These are phyloP conservation scores for Marasmius tenuissimus DNA, from an alignment of 1,284 basidiomycete species.

Conservation along the genomic window DNA sequence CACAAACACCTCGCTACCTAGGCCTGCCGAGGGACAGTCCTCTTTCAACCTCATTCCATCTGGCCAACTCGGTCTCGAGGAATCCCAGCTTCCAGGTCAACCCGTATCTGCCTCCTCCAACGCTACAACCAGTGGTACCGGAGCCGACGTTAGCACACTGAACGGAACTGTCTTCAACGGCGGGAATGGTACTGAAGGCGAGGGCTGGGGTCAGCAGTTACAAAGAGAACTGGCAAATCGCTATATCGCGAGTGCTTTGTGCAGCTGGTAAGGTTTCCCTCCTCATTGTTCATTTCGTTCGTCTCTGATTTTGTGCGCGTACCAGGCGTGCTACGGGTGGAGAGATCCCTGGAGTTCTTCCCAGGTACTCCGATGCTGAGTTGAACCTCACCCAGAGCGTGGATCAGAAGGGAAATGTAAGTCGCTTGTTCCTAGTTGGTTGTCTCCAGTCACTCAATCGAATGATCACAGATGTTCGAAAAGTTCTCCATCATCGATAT, in stretches of 20 bases:
- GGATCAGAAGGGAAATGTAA: conserved; percentile 69
- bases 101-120: conserved; percentile 50
- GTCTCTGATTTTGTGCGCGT: neutral
- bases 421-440: conserved; percentile 29
- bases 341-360: conserved; percentile 66
- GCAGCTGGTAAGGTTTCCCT: conserved; percentile 71
- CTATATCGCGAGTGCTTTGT: conserved; percentile 80
- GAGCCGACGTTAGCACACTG: conserved; percentile 58
- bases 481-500: conserved; percentile 80
- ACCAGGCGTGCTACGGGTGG: conserved; percentile 79
- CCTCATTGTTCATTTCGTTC: conserved; percentile 13
- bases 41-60: conserved; percentile 70
- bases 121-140: conserved; percentile 49
- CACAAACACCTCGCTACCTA: conserved; percentile 50
- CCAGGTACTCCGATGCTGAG: conserved; percentile 67
- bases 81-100: conserved; percentile 71
- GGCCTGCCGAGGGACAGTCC: conserved; percentile 46
- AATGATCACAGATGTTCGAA: conserved; percentile 75
- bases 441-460: conserved; percentile 4
- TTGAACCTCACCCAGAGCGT: conserved; percentile 75
- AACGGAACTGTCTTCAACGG: conserved; percentile 73
- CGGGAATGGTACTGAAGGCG: conserved; percentile 61
- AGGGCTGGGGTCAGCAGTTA: conserved; percentile 68
- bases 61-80: conserved; percentile 72
- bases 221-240: conserved; percentile 77